Base-by-base conservation (phyloP, 805 yeast species). In the Blastobotrys robertii region DNA sequence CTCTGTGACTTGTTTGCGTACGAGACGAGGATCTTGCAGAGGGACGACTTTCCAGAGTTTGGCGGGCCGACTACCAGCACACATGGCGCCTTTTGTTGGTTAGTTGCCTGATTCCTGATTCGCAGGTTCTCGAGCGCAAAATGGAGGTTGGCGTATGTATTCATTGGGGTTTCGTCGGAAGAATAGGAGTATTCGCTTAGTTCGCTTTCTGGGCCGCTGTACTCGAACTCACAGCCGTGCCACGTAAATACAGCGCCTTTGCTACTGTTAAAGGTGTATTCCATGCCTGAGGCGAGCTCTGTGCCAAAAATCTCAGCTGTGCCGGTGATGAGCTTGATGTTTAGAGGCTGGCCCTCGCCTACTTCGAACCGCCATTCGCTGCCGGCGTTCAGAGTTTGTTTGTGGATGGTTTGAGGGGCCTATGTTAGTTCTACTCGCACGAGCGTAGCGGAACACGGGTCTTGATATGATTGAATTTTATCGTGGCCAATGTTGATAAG, bases 271-370 rank as follows among this genome's bases (percentile, higher is more conserved):
- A 84, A 78, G 2, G 62, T 57, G 53, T 77, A 81, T 15, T 77
- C 83, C 1, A 72, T 68, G 45, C 82, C 84, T 35, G 71, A 67
- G 2, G 96, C 84, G 16, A 92, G 72, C 59, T 92, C 99, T 2
- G 96, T 85, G 16, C 98, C 99, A 62, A 82, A 85, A 8, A 87
- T 74, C 64, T 92, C 98, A 1, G 85, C 95, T 2, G 79, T 70
- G 3, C 98, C 99, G 2, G 67, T 64, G 2, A 62, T 45, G 8
- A 81, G 68, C 52, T 55, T 19, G 1, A 39, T n/a, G 37, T 29
- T 42, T 12, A 30, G 28, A 19, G 35, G 13, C 14, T 15, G 11
- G 15, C 5, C 30, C 19, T 38, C 34, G 25, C 72, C 77, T 3
- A 83, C 74, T 56, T 84, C 92, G 49, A 83, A 72, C 42, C 94